phyloP scores from a whole-genome alignment of 345 rosid species.

The Eucalyptus viminalis region DNA sequence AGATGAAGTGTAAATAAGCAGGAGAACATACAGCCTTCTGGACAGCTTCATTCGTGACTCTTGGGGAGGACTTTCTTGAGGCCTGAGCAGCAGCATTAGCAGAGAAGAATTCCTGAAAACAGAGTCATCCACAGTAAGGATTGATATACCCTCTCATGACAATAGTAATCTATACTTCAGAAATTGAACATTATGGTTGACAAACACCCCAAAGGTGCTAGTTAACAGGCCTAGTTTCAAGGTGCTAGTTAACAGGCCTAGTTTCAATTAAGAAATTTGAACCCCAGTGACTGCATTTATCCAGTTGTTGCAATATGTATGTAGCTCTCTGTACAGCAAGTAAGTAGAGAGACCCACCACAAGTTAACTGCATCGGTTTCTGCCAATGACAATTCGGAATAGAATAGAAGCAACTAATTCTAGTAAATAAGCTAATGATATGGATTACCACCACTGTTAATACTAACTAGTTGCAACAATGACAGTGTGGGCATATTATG shows the following conservation, averaged over 20 bases:
- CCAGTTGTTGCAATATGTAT: too few species aligned
- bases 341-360: neutral
- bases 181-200: too few species aligned
- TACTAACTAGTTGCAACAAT: fast-evolving
- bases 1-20: neutral
- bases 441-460: neutral
- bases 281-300: too few species aligned
- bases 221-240: too few species aligned
- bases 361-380: neutral
- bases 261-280: too few species aligned
- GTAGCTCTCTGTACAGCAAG: neutral
- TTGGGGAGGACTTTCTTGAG: too few species aligned
- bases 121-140: neutral
- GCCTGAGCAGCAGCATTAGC: constrained; percentile 26
- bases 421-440: neutral
- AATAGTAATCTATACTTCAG: neutral
- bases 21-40: neutral
- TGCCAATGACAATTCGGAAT: neutral
- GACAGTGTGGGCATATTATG: neutral
- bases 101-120: constrained; percentile 44
- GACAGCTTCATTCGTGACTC: too few species aligned
- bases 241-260: too few species aligned
- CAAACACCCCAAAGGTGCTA: too few species aligned
- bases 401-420: too few species aligned
- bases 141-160: neutral